A percentile compares a stretch with the other conserved stretches of the same genome.
phyloP scores from a whole-genome alignment of 768 basidiomycete species.

The Plicaturopsis crispa region DNA sequence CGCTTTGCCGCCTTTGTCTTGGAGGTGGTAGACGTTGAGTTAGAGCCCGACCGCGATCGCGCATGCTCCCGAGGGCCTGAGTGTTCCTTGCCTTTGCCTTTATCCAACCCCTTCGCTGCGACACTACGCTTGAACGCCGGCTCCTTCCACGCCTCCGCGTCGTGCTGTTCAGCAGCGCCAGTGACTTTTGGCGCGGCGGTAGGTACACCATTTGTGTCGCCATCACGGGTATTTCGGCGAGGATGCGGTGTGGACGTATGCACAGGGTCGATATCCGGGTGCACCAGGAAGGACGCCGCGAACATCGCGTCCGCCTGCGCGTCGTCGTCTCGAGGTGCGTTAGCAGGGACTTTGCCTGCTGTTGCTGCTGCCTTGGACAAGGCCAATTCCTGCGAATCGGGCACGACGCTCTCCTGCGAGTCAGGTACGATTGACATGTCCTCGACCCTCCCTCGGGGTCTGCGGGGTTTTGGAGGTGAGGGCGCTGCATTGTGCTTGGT shows the following conservation, averaged over 20 bases:
- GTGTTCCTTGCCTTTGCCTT: neutral
- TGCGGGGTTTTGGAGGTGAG: no score
- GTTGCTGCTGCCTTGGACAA: no score
- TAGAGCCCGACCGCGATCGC: no score
- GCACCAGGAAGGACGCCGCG: neutral
- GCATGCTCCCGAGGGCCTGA: neutral
- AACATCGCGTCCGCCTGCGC: neutral
- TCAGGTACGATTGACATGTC: no score
- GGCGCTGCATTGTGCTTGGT: no score
- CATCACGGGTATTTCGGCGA: neutral
- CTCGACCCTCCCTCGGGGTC: no score
- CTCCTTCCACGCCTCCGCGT: neutral
- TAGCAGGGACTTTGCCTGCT: neutral
- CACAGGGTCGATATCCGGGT: neutral
- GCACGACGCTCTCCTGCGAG: no score
- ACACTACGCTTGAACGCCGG: neutral
- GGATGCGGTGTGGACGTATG: neutral
- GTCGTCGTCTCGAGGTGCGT: neutral
- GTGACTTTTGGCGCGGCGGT: no score
- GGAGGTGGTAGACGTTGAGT: neutral
- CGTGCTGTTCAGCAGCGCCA: no score
- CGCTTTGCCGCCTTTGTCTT: neutral
- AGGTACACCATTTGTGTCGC: neutral
- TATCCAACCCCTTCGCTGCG: no score
- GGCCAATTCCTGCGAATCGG: no score